Percentiles rank a stretch among this genome's conserved stretches.
Evolutionary conservation across 2,329 filamentous ascomycete species (phyloP).

Genomic region (Alternaria brassicae): DNA sequence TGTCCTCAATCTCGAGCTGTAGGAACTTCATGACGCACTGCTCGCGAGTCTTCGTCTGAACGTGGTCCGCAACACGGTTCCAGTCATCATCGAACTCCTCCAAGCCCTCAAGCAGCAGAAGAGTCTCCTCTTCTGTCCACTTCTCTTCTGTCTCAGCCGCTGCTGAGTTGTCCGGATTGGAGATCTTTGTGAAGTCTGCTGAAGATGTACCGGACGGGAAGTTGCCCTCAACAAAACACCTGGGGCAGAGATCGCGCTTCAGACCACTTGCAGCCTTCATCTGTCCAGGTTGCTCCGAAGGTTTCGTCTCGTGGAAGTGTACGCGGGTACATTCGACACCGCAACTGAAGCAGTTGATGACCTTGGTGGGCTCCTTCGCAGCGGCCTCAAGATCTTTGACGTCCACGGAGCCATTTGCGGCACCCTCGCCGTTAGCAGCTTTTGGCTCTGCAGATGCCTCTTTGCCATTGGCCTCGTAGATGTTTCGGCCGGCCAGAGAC

Average conservation of each 20-base stretch:
- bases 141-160: slow-evolving; percentile 83
- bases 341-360: slow-evolving; percentile 86
- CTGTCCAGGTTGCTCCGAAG: slow-evolving; percentile 56
- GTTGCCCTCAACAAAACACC: slow-evolving; percentile 84
- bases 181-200: slow-evolving; percentile 84
- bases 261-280: slow-evolving; percentile 64
- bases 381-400: slow-evolving; percentile 68
- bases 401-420: slow-evolving; percentile 71
- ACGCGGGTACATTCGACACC: slow-evolving; percentile 84
- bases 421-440: slow-evolving; percentile 65
- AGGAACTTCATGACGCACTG: slow-evolving; percentile 97
- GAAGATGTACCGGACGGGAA: slow-evolving; percentile 80
- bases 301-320: slow-evolving; percentile 74
- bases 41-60: slow-evolving; percentile 88
- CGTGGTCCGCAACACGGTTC: slow-evolving; percentile 90
- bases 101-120: slow-evolving; percentile 88
- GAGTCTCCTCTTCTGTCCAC: slow-evolving; percentile 88
- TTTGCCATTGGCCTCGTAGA: slow-evolving; percentile 92
- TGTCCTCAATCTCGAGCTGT: slow-evolving; percentile 95
- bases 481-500: slow-evolving; percentile 91
- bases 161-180: slow-evolving; percentile 82
- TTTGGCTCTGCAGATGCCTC: slow-evolving; percentile 74
- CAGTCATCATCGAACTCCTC: slow-evolving; percentile 96
- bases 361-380: slow-evolving; percentile 68
- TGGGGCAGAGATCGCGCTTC: slow-evolving; percentile 89